Evolutionary conservation across 495 filamentous ascomycete species (phyloP).

Genomic region (Tuber microsphaerosporum): DNA sequence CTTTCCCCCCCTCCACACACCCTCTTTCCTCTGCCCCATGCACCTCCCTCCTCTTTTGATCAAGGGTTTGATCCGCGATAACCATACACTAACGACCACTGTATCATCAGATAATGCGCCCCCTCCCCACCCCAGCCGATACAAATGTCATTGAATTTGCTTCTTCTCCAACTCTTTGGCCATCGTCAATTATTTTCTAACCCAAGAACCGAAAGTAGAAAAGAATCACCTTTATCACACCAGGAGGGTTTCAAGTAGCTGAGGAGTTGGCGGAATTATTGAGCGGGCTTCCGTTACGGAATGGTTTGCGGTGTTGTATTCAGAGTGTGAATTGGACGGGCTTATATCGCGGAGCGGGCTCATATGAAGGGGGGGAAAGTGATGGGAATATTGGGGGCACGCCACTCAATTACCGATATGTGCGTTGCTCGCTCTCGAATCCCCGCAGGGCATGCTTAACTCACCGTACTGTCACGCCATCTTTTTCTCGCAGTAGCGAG

Average conservation of each 20-base stretch:
- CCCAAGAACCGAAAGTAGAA: background rate
- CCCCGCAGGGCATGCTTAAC: background rate
- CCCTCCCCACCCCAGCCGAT: background rate
- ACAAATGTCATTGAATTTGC: background rate
- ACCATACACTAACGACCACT: conserved; percentile 38
- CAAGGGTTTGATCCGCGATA: conserved; percentile 31
- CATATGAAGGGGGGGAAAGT: background rate
- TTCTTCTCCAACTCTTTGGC: background rate
- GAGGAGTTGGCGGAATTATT: background rate
- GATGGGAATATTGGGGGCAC: background rate
- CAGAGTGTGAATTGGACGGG: background rate
- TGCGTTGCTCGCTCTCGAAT: background rate
- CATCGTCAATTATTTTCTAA: background rate
- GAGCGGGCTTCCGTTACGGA: background rate
- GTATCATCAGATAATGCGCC: conserved; percentile 36
- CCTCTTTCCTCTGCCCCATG: background rate
- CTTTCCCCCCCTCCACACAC: background rate
- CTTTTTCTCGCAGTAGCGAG: background rate
- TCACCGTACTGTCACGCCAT: background rate
- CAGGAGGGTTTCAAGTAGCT: background rate
- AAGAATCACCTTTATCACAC: background rate
- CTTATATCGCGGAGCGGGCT: background rate
- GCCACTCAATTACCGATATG: background rate
- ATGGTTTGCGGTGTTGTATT: background rate
- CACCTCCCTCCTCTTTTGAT: conserved; percentile 7